These are phyloP conservation scores for Gracilaria vermiculophylla DNA, from an alignment of 23 red algal species.

Conservation along the genomic window DNA sequence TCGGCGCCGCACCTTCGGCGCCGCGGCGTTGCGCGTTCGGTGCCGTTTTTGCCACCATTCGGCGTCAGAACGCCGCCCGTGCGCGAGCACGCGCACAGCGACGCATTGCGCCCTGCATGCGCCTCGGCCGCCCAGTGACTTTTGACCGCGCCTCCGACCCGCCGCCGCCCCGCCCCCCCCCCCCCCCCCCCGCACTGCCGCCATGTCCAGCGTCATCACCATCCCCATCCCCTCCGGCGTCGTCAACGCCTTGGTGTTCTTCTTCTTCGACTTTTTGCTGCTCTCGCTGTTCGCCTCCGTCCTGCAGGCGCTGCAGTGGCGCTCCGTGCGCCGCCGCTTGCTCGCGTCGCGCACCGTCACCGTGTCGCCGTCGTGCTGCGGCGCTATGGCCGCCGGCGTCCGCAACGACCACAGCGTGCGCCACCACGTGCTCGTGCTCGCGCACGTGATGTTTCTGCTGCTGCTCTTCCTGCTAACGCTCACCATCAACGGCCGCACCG, in stretches of 20 bases:
- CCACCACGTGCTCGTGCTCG: background rate
- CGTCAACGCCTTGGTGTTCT: slow-evolving; percentile 7
- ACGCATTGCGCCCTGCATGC: too few species aligned
- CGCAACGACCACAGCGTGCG: background rate
- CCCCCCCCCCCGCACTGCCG: too few species aligned
- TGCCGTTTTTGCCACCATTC: too few species aligned
- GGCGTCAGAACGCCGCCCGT: too few species aligned
- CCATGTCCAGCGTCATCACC: background rate
- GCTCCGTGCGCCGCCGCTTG: background rate
- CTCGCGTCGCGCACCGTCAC: background rate
- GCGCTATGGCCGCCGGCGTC: background rate
- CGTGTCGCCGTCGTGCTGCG: background rate
- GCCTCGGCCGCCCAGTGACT: too few species aligned
- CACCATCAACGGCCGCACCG: slow-evolving; percentile 13
- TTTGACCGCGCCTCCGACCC: too few species aligned
- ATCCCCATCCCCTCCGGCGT: background rate
- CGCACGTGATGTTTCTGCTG: background rate
- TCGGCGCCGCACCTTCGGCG: too few species aligned
- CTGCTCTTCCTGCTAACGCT: slow-evolving; percentile 7
- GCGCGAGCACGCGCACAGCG: too few species aligned
- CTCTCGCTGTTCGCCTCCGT: background rate
- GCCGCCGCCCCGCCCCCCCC: too few species aligned
- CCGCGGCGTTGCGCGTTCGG: too few species aligned
- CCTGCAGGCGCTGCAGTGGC: background rate
- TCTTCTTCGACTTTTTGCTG: slow-evolving; percentile 10